Evolutionary conservation across 129 eudicot genomes (phyloP), one percentile per base, ranked within the genome.

Genomic region (Sambucus nigra): DNA sequence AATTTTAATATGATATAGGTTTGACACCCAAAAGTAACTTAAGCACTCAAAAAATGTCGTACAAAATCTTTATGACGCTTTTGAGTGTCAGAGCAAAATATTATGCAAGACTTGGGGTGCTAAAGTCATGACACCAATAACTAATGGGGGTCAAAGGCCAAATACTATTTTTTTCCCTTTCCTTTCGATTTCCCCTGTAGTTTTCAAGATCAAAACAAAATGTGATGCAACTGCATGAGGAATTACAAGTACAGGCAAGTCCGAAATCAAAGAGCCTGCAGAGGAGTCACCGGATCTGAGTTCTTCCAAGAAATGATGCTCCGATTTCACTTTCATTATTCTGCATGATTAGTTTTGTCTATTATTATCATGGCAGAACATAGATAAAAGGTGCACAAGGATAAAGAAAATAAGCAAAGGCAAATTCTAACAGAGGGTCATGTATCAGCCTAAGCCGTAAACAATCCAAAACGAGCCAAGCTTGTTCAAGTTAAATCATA

Each of bases 251-350:
- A 12, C 4, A 9, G 14, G 20, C 11, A 10, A 41, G n/a, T 14
- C 52, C 19, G 18, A 25, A 48, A 58, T 52, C 45, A 23, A 4
- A 8, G 29, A 16, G 33, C 15, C 18, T 21, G 18, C 24, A 44
- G 42, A 41, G 55, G 28, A 46, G 48, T 81, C 62, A 91, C 56
- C 99, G 89, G 53, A 91, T 91, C 46, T 71, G 80, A 25, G 95
- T 76, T 80, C 99, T 91, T 35, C 98, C 95, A 39, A 70, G 58
- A 15, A 84, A 89, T 5, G 88, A 82, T 56, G 93, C 78, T 47
- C 95, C 94, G 25, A 85, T 73, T 65, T 78, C 81, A 32, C 95
- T 85, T 53, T 71, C 86, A 0, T 83, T 81, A 65, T 79, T 86
- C 95, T 91, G 89, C 73, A 74, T 11, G 22, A 1, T 20, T 2